phyloP scores from a whole-genome alignment of 345 rosid genomes.

The Ailanthus altissimus region DNA sequence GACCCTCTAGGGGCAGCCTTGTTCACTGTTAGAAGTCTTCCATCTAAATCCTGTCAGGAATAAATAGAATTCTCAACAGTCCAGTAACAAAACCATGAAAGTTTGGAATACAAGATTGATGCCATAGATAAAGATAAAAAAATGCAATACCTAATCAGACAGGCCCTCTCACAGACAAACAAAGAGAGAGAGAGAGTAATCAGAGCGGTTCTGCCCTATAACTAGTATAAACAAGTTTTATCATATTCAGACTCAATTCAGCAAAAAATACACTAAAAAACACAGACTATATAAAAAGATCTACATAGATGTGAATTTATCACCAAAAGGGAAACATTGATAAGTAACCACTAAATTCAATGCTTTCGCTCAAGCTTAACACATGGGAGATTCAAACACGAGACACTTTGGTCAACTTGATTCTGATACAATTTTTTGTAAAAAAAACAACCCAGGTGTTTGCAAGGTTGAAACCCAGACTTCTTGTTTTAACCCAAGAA shows the following conservation, averaged over 20 bases:
- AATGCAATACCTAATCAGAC: not conserved
- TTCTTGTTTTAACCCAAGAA: no score
- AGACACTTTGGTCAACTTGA: not conserved
- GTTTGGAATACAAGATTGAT: not conserved
- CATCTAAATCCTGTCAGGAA: conserved; percentile 40
- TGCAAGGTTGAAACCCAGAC: no score
- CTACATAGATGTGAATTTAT: not conserved
- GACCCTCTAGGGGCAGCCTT: conserved; percentile 50
- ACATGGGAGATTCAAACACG: not conserved
- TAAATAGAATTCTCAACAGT: conserved; percentile 1
- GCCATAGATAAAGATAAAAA: not conserved
- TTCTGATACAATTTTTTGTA: not conserved
- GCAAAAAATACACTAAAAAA: not conserved
- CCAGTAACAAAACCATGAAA: not conserved
- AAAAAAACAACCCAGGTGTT: no score
- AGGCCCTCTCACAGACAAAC: not conserved
- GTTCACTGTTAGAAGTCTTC: conserved; percentile 46
- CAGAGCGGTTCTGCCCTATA: not conserved
- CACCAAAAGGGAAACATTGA: not conserved
- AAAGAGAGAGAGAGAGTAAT: not conserved
- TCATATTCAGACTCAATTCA: not conserved
- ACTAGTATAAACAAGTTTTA: not conserved
- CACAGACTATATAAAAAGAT: not conserved
- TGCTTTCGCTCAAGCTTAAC: not conserved
- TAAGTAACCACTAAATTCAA: not conserved